Evolutionary conservation across 257 asterid genomes (phyloP).

Genomic region (Solanum peruvianum): DNA sequence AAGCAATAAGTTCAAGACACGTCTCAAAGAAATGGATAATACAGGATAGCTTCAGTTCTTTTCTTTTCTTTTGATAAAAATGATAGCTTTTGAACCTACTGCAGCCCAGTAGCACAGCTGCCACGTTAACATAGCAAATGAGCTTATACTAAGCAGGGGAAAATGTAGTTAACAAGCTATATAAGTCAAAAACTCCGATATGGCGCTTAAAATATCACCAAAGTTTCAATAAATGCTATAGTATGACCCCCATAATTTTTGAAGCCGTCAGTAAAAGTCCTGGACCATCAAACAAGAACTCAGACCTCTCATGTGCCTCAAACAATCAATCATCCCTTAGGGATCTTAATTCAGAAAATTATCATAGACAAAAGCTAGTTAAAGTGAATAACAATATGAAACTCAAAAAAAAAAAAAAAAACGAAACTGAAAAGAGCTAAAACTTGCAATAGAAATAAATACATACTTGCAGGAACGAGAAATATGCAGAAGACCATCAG

Average conservation of each 20-base stretch:
- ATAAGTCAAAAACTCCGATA: not conserved
- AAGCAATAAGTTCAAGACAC: not conserved
- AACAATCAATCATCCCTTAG: not conserved
- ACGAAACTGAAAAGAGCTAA: not conserved
- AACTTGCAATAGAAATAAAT: not conserved
- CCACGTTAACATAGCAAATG: not conserved
- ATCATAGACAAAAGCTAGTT: not conserved
- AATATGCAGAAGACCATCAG: constrained; percentile 50
- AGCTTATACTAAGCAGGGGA: not conserved
- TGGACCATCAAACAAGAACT: not conserved
- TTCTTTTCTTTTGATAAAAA: not conserved
- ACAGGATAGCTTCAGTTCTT: not conserved
- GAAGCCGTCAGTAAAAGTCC: not conserved
- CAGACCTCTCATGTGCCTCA: not conserved
- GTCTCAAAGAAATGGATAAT: not conserved
- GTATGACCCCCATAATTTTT: not conserved
- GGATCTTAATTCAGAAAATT: not conserved
- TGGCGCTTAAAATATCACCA: not conserved
- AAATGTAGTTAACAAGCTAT: not conserved
- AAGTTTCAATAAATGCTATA: not conserved
- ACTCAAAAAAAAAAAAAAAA: not conserved
- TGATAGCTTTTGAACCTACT: not conserved
- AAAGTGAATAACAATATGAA: not conserved
- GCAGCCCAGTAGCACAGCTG: not conserved
- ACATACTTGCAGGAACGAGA: constrained; percentile 49